phyloP scores from a whole-genome alignment of 805 yeast species.

The Candida awuae region DNA sequence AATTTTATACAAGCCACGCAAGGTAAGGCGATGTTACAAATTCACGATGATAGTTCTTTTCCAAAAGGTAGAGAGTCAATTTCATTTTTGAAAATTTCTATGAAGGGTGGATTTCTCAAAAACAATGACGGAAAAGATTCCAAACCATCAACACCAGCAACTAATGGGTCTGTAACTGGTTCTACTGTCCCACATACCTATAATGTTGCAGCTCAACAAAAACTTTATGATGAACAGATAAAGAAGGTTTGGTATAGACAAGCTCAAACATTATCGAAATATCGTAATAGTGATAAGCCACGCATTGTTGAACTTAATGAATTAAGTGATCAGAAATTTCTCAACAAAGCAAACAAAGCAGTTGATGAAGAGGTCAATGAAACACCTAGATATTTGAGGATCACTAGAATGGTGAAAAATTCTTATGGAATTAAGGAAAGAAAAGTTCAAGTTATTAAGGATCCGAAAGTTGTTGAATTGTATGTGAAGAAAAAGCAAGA shows the following conservation, averaged over 20 bases:
- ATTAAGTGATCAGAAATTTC: slow-evolving; percentile 28
- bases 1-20: slow-evolving; percentile 92
- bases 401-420: slow-evolving; percentile 75
- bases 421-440: slow-evolving; percentile 82
- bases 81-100: slow-evolving; percentile 81
- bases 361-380: slow-evolving; percentile 27
- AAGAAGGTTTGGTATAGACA: slow-evolving; percentile 86
- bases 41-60: slow-evolving; percentile 93
- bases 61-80: slow-evolving; percentile 86
- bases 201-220: slow-evolving; percentile 79
- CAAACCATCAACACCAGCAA: slow-evolving; percentile 9
- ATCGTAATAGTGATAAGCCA: slow-evolving; percentile 20
- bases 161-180: slow-evolving; percentile 13
- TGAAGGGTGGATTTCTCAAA: slow-evolving; percentile 79
- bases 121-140: slow-evolving; percentile 18
- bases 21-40: slow-evolving; percentile 92
- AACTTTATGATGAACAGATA: slow-evolving; percentile 86
- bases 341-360: slow-evolving; percentile 29
- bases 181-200: slow-evolving; percentile 56
- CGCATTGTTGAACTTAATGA: slow-evolving; percentile 17
- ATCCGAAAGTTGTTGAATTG: slow-evolving; percentile 80
- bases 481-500: slow-evolving; percentile 52
- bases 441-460: slow-evolving; percentile 66
- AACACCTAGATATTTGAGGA: slow-evolving; percentile 37
- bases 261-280: slow-evolving; percentile 45